Base-by-base conservation (phyloP, 2,329 filamentous ascomycete species). In the Helminthosporium solani region DNA sequence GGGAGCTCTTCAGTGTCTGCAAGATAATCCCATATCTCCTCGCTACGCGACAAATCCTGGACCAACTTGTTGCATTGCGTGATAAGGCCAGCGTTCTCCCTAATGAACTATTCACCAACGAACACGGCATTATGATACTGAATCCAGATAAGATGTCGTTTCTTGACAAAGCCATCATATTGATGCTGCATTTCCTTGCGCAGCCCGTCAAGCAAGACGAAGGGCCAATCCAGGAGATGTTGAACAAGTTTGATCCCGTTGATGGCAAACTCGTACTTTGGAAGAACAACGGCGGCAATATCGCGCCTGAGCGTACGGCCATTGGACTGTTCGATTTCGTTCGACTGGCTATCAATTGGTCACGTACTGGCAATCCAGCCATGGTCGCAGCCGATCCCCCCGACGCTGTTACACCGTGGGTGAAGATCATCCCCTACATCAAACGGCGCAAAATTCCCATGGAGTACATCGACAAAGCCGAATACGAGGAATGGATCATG, bases 11-110 rank as follows among this genome's bases (percentile, higher is more conserved):
- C 19, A 21, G n/a, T n/a, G 19, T 46, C 14, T 41, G 44, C 33
- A 37, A 35, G 8, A 23, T 31, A 12, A 37, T 46, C 23, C 44
- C 44, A 4, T 46, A 46, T 28, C 44, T 46, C 12, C 44, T 46
- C 21, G 44, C 28, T 5, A 30, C 44, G 14, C 16, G n/a, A 9
- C 2, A n/a, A 16, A 25, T 34, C 16, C 21, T 46, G 20, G 37
- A 36, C 7, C 30, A 31, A 8, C 28, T 40, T 19, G n/a, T n/a
- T n/a, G 19, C 30, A 14, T 31, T 41, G 19, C 20, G 21, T 16
- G 9, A 12, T 12, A 31, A 31, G 14, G 15, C 14, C 19, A 25
- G 8, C 15, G 15, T 23, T 11, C 12, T 45, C 12, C 35, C 27
- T 9, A 7, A 28, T 4, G 19, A 23, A 1, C 15, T 28, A 2